Evolutionary conservation across 345 rosid species (phyloP).

Genomic region (Citrus cavaleriei): DNA sequence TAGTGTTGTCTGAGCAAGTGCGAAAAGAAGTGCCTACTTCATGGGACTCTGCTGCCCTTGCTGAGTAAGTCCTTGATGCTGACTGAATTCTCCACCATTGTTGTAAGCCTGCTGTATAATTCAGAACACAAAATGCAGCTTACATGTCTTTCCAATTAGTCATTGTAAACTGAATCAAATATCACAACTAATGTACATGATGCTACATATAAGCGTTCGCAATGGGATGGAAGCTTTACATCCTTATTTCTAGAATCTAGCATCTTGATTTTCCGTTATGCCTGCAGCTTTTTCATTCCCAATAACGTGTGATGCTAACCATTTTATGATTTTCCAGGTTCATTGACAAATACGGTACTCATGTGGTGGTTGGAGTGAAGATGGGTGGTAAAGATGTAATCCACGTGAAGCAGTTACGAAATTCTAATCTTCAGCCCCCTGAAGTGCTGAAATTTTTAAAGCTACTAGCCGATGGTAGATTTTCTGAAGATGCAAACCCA

Average conservation of each 20-base stretch:
- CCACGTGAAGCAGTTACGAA: conserved; percentile 66
- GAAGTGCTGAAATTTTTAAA: conserved; percentile 67
- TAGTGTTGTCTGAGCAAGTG: conserved; percentile 60
- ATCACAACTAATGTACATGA: not conserved
- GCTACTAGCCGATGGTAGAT: conserved; percentile 57
- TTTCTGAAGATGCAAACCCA: conserved; percentile 35
- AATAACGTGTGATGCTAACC: not conserved
- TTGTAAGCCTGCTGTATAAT: not conserved
- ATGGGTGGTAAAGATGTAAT: conserved; percentile 89
- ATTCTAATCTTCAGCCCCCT: conserved; percentile 49
- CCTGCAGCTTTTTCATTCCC: not conserved
- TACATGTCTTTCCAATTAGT: not conserved
- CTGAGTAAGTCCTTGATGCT: conserved; percentile 56
- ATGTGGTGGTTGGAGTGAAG: conserved; percentile 68
- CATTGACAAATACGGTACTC: conserved; percentile 86
- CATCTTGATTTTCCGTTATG: not conserved
- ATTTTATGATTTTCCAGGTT: conserved; percentile 40
- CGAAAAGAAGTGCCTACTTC: conserved; percentile 75
- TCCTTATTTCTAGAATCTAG: not conserved
- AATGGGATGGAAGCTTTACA: not conserved
- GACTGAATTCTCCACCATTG: conserved; percentile 3
- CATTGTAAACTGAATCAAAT: not conserved
- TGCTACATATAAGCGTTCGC: not conserved
- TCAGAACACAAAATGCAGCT: not conserved
- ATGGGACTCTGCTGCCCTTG: conserved; percentile 89